Evolutionary conservation across 208 protist genomes (phyloP).

Genomic region (Trypanosoma boissoni): DNA sequence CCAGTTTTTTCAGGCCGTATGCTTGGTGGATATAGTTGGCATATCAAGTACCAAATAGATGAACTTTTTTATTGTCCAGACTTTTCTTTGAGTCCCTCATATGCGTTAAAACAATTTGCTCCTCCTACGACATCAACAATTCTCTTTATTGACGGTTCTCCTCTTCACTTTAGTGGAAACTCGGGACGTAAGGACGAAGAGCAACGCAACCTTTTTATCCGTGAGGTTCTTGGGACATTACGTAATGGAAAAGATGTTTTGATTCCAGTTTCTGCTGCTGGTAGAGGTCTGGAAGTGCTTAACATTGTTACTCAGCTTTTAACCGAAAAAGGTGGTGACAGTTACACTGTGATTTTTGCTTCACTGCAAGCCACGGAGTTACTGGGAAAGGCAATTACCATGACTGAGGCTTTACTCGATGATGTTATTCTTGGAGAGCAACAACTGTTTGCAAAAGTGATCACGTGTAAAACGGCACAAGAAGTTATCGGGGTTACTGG

Average conservation of each 20-base stretch:
- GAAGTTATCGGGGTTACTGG: constrained; percentile 53
- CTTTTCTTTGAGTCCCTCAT: constrained; percentile 74
- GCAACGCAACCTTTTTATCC: constrained; percentile 67
- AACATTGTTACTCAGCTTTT: constrained; percentile 67
- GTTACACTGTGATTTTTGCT: constrained; percentile 80
- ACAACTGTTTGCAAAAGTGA: constrained; percentile 66
- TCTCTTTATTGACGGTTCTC: constrained; percentile 59
- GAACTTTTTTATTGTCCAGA: constrained; percentile 89
- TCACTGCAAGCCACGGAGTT: constrained; percentile 74
- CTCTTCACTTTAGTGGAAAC: constrained; percentile 29
- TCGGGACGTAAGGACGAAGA: constrained; percentile 45
- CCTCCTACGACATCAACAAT: constrained; percentile 74
- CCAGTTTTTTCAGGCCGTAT: constrained; percentile 69
- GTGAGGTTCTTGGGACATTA: constrained; percentile 75
- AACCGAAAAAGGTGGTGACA: constrained; percentile 65
- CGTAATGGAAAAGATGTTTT: constrained; percentile 83
- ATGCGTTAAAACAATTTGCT: constrained; percentile 64
- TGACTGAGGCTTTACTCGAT: constrained; percentile 77
- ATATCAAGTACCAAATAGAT: constrained; percentile 87
- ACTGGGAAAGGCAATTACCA: constrained; percentile 75
- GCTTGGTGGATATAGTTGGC: constrained; percentile 77
- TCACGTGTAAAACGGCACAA: constrained; percentile 69
- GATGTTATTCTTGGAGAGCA: constrained; percentile 74
- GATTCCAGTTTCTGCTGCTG: constrained; percentile 71
- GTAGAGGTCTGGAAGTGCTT: constrained; percentile 77